Conservation (phyloP, 2,329 filamentous ascomycete species). For the Alternaria dauci region DNA sequence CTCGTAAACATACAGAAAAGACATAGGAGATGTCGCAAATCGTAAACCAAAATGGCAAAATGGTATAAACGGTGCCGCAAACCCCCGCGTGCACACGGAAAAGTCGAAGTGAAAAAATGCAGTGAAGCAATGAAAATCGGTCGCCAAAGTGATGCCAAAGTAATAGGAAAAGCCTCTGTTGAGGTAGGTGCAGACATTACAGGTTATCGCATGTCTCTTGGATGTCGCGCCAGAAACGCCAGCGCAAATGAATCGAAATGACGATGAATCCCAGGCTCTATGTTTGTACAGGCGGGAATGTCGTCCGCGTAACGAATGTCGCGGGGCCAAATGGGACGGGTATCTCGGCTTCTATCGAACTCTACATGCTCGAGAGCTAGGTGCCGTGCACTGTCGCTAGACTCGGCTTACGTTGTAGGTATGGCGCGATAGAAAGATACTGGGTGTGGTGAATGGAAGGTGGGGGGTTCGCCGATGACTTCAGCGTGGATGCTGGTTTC, state of each 20-base stretch:
- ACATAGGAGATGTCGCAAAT: conserved; percentile 41
- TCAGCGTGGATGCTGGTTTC: conserved; percentile 51
- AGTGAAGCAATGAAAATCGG: conserved; percentile 21
- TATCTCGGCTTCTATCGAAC: conserved; percentile 20
- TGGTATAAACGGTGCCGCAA: conserved; percentile 46
- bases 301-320: conserved; percentile 30
- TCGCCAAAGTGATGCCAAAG: conserved; percentile 34
- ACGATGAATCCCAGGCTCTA: conserved; percentile 39
- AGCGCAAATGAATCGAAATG: conserved; percentile 35
- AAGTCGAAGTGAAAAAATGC: conserved; percentile 32
- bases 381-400: conserved; percentile 20
- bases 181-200: conserved; percentile 46
- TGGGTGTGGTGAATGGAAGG: conserved; percentile 12
- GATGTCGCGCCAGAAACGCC: conserved; percentile 46
- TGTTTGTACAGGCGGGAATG: conserved; percentile 42
- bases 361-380: conserved; percentile 25
- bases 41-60: conserved; percentile 36
- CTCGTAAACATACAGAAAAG: conserved; percentile 36
- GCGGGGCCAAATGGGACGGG: conserved; percentile 25
- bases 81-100: conserved; percentile 22
- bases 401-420: conserved; percentile 25
- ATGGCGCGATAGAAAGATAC: conserved; percentile 14
- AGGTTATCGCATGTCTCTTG: conserved; percentile 39
- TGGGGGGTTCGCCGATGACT: conserved; percentile 8
- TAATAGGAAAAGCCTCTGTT: conserved; percentile 36